Base-by-base conservation (phyloP, 306 rosid species). In the Canavalia gladiata region DNA sequence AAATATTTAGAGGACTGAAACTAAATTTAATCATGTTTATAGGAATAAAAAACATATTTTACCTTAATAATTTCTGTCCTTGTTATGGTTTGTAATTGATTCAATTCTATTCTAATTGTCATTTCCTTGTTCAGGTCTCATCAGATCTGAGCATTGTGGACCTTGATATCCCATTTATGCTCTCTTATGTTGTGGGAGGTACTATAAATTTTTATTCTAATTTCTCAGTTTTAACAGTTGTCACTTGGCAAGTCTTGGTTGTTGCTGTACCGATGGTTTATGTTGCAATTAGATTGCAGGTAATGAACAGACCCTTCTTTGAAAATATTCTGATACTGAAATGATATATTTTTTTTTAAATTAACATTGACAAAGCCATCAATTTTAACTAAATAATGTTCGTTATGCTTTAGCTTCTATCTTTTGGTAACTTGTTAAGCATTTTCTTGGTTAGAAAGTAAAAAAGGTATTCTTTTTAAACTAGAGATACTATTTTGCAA, bases 401-500 rank as follows among this genome's bases (percentile, higher is more conserved):
- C 45, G 12, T 42, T 55, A 2, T 2, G 4, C 29, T 39, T 10
- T 12, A 18, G 4, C 28, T 76, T 47, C 33, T 34, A 13, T 59
- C n/a, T 65, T 50, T 5, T 25, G 9, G 28, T 4, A 37, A 52
- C 76, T 3, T 70, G 6, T 13, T 13, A 7, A 18, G 34, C 4
- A 10, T 29, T 0, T 11, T 47, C 54, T 10, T 73, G 54, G 12
- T 31, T 74, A 45, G 33, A 11, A 3, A 29, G 7, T 57, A 10
- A 74, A 7, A 10, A 33, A 1, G n/a, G 49, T 6, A 1, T 37
- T 57, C 41, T 34, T 3, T 33, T 66, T 68, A 5, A 2, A 35
- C 52, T 64, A 91, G 92, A 91, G 80, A 86, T 91, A 91, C 64
- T 91, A 89, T 63, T 87, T 87, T 33, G 75, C 88, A 51, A 76